These are phyloP conservation scores for Russula compacta DNA, from an alignment of 768 basidiomycete genomes.

Conservation along the genomic window DNA sequence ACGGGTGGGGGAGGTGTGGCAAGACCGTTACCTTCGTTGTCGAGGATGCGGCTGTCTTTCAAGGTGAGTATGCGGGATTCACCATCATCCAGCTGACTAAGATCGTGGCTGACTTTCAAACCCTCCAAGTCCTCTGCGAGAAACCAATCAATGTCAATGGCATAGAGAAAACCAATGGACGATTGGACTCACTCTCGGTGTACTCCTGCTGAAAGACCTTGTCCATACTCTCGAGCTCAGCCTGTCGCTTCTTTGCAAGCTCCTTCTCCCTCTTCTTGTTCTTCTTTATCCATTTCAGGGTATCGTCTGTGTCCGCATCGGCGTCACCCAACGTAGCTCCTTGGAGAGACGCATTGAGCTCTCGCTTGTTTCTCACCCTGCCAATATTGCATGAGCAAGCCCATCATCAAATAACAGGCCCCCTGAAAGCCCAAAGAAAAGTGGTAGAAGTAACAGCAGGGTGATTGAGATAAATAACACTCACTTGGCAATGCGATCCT, in stretches of 20 bases:
- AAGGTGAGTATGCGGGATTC: constrained; percentile 93
- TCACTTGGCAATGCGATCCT: constrained; percentile 82
- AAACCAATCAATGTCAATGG: constrained; percentile 5
- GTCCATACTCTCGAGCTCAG: constrained; percentile 81
- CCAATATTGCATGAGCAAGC: constrained; percentile 30
- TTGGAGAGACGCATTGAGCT: constrained; percentile 86
- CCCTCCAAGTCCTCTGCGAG: constrained; percentile 77
- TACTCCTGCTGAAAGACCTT: constrained; percentile 69
- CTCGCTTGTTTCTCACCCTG: constrained; percentile 90
- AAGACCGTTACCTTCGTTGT: constrained; percentile 67
- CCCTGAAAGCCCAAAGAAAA: constrained; percentile 26
- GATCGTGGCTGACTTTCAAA: constrained; percentile 92
- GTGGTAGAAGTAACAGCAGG: constrained; percentile 26
- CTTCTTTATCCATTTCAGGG: constrained; percentile 85
- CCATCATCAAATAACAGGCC: constrained; percentile 30
- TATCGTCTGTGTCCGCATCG: constrained; percentile 68
- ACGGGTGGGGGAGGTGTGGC: not conserved
- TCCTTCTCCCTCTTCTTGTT: constrained; percentile 89
- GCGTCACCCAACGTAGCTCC: constrained; percentile 87
- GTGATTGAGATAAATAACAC: constrained; percentile 31
- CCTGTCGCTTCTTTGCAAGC: constrained; percentile 70
- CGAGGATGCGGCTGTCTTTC: constrained; percentile 92
- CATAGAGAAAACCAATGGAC: not conserved
- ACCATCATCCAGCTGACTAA: constrained; percentile 86
- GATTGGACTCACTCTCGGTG: constrained; percentile 65